Evolutionary conservation across 164 flowering plant species (phyloP), one percentile per base, ranked within the genome.

Genomic region (Buxus sempervirens): DNA sequence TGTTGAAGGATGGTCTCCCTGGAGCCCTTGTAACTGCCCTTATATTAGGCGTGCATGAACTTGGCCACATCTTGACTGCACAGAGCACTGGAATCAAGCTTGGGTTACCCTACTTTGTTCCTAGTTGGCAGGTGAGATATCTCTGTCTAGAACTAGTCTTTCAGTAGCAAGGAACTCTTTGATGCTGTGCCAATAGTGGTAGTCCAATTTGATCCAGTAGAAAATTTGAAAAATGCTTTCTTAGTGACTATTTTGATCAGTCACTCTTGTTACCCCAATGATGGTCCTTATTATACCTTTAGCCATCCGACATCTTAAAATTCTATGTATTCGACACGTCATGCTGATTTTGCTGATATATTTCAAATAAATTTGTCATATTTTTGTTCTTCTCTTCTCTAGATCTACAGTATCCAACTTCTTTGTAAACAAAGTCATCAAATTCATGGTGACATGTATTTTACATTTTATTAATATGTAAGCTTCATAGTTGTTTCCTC

Each of bases 81-180:
- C 80, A 76, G 62, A 75, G 70, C 57, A 56, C 71, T 68, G 97
- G 95, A 64, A 80, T 90, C 60, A 85, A 89, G 84, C 89, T 92
- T 73, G 97, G 97, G 51, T 82, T 92, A 20, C 99, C 99, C 26
- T 95, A 77, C 75, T 87, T 92, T 72, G 86, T 95, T 73, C 98
- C 99, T 61, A 95, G 99, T 82, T 95, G 97, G 99, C 99, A 95
- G 97, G 97, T 95, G 38, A 32, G 38, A 45, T 72, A 55, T 69
- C 57, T 66, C 7, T 74, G 38, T 60, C 61, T 38, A 9, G 53
- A 38, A 41, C 32, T 42, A 42, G 18, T 67, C 36, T 55, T 57
- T 61, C 66, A 54, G 24, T 12, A 36, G 22, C 24, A 26, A 21
- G 25, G 63, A 28, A 45, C 28, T n/a, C 28, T 60, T 68, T 49